Percentiles rank a stretch among this genome's conserved stretches.
Evolutionary conservation across 1,284 basidiomycete species (phyloP).

Genomic region (Ganoderma lingzhi): DNA sequence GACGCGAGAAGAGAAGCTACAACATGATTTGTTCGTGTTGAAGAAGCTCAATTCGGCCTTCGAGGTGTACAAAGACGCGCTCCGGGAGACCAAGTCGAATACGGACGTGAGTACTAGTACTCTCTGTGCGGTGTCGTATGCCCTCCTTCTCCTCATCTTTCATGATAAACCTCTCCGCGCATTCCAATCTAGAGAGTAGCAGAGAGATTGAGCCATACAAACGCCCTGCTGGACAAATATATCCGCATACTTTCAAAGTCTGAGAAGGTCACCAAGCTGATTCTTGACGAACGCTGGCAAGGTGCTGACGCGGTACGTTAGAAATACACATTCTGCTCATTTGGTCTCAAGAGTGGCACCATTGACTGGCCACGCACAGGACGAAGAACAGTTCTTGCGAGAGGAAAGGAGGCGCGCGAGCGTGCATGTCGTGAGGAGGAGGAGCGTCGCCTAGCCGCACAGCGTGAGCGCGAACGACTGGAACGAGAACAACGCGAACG

Average conservation of each 20-base stretch:
- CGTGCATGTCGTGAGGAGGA: constrained; percentile 6
- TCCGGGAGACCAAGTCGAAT: constrained; percentile 65
- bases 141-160: background rate
- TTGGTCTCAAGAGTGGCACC: background rate
- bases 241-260: constrained; percentile 72
- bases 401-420: constrained; percentile 3
- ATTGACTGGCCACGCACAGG: constrained; percentile 48
- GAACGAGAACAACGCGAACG: constrained; percentile 58
- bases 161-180: too few species aligned
- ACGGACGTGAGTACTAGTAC: constrained; percentile 64
- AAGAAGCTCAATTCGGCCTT: constrained; percentile 76
- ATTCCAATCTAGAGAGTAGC: constrained; percentile 51
- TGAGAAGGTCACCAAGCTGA: constrained; percentile 67
- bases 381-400: constrained; percentile 55
- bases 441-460: constrained; percentile 40
- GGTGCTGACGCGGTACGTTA: constrained; percentile 70
- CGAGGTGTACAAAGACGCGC: constrained; percentile 68
- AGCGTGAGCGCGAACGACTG: constrained; percentile 56
- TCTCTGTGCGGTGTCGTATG: background rate
- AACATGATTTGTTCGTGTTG: constrained; percentile 74
- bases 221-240: constrained; percentile 77
- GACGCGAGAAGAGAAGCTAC: constrained; percentile 73
- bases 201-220: constrained; percentile 70
- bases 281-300: constrained; percentile 78
- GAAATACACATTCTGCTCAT: too few species aligned